Percentiles rank a stretch among this genome's conserved stretches.
Evolutionary conservation across 345 rosid genomes (phyloP).

Genomic region (Euphorbia pulcherrima): DNA sequence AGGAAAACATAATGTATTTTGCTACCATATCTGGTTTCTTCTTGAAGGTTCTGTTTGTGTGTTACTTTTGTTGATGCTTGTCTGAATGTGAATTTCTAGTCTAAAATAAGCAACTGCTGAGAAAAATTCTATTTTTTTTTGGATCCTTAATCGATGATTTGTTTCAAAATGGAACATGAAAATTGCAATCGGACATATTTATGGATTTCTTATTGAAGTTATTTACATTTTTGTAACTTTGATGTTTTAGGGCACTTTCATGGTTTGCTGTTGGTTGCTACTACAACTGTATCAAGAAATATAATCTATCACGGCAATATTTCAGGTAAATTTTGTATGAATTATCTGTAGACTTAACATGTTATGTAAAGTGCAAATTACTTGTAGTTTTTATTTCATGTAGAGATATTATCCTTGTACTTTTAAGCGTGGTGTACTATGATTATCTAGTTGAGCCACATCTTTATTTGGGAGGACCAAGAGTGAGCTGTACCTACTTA

Average conservation of each 20-base stretch:
- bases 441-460: neutral
- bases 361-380: neutral
- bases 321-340: slow-evolving; percentile 54
- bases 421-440: neutral
- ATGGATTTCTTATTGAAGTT: neutral
- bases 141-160: neutral
- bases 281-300: slow-evolving; percentile 72
- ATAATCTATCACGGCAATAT: slow-evolving; percentile 77
- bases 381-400: neutral
- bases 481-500: neutral
- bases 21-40: neutral
- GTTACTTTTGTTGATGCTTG: neutral
- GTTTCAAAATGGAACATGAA: slow-evolving; percentile 1
- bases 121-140: neutral
- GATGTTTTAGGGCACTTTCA: slow-evolving; percentile 72
- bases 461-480: neutral
- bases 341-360: slow-evolving; percentile 11
- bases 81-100: neutral
- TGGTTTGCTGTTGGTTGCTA: slow-evolving; percentile 83
- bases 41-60: neutral
- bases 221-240: slow-evolving; percentile 11
- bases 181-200: neutral
- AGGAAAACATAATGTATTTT: neutral
- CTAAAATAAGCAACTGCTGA: neutral
- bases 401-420: neutral